phyloP scores from a whole-genome alignment of 1,139 yeast species.

The Wickerhamomyces sp. region DNA sequence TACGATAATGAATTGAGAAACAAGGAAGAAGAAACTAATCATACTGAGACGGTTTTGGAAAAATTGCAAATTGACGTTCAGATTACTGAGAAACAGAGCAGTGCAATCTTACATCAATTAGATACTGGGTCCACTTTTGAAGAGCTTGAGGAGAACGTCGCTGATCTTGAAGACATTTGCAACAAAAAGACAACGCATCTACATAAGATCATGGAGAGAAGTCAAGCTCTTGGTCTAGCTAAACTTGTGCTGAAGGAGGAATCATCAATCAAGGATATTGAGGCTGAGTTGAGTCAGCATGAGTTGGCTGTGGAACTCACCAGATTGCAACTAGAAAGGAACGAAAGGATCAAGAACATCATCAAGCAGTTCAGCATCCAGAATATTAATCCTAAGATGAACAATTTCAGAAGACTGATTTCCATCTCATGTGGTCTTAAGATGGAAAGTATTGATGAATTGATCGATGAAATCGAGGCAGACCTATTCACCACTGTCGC shows the following conservation, averaged over 20 bases:
- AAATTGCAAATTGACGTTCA: constrained; percentile 19
- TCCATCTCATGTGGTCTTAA: constrained; percentile 73
- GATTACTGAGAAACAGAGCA: constrained; percentile 19
- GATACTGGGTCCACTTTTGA: constrained; percentile 16
- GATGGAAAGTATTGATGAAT: constrained; percentile 75
- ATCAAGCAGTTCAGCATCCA: constrained; percentile 31
- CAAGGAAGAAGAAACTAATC: constrained; percentile 32
- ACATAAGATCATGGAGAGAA: constrained; percentile 43
- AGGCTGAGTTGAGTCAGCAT: constrained; percentile 14
- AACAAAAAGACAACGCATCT: constrained; percentile 30
- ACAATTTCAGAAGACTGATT: constrained; percentile 74
- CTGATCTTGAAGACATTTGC: constrained; percentile 24
- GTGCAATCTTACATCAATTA: constrained; percentile 15
- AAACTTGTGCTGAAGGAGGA: constrained; percentile 51
- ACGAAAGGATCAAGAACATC: constrained; percentile 37
- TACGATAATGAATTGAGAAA: constrained; percentile 34
- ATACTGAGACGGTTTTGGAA: constrained; percentile 20
- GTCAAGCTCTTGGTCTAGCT: constrained; percentile 59
- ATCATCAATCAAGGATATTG: constrained; percentile 27
- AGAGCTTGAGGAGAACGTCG: constrained; percentile 27
- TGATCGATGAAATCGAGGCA: constrained; percentile 50
- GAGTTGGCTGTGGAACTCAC: constrained; percentile 43
- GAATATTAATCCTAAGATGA: constrained; percentile 46
- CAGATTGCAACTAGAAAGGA: constrained; percentile 47
- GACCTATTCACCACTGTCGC: constrained; percentile 25